Conservation (phyloP, 2,329 filamentous ascomycete genomes). For the Alternaria ventricosa region DNA sequence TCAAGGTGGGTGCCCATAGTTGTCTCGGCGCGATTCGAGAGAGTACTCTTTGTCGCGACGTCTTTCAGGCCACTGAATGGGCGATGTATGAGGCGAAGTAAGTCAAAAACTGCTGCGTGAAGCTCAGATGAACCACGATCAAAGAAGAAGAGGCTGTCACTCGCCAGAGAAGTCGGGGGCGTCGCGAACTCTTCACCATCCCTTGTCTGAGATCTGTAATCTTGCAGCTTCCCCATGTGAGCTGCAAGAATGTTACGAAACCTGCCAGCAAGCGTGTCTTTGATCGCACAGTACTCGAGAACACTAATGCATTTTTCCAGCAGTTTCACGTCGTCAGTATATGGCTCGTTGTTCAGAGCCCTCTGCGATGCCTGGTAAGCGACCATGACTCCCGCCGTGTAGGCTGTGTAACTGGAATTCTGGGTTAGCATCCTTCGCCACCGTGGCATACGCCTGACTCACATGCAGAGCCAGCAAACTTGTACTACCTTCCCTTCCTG, state of each 20-base stretch:
- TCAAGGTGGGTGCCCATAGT: slow-evolving; percentile 14
- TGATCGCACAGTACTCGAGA: slow-evolving; percentile 11
- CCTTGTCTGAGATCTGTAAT: background rate
- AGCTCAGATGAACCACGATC: slow-evolving; percentile 12
- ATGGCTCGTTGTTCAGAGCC: slow-evolving; percentile 8
- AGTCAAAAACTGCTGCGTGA: slow-evolving; percentile 13
- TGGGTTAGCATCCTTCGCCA: background rate
- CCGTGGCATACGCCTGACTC: background rate
- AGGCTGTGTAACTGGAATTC: slow-evolving; percentile 18
- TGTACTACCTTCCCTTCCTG: slow-evolving; percentile 20
- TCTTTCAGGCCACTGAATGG: slow-evolving; percentile 14
- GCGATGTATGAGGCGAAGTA: slow-evolving; percentile 18
- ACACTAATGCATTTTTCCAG: slow-evolving; percentile 8
- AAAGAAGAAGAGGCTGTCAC: slow-evolving; percentile 18
- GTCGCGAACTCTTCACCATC: background rate
- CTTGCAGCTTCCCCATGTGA: slow-evolving; percentile 7
- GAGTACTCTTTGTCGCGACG: background rate
- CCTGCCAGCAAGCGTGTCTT: slow-evolving; percentile 5
- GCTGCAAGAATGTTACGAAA: slow-evolving; percentile 10
- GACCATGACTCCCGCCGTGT: slow-evolving; percentile 22
- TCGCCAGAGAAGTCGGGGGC: background rate
- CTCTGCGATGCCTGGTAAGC: slow-evolving; percentile 21
- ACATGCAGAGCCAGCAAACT: slow-evolving; percentile 33
- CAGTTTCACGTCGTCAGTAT: slow-evolving; percentile 9
- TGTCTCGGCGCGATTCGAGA: slow-evolving; percentile 9